Evolutionary conservation across 2,329 filamentous ascomycete species (phyloP).

Genomic region (Parasarocladium wereldwijsianum): DNA sequence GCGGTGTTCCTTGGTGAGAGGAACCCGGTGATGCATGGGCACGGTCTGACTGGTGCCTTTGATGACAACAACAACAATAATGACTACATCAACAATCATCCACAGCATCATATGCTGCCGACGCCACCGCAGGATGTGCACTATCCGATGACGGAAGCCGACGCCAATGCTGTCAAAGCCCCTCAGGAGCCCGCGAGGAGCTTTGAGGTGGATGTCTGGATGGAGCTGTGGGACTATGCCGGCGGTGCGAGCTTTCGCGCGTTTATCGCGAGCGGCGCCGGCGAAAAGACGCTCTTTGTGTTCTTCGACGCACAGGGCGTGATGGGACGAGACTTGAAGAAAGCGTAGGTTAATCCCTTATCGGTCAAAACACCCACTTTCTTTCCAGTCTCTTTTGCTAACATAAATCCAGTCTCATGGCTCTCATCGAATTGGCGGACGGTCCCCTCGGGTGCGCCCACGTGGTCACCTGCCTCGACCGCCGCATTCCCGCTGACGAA

Average conservation of each 20-base stretch:
- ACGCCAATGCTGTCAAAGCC: too few species aligned
- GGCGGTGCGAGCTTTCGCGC: conserved; percentile 75
- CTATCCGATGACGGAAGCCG: too few species aligned
- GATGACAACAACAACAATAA: conserved; percentile 3
- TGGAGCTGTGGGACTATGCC: conserved; percentile 76
- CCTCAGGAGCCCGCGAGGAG: conserved; percentile 1
- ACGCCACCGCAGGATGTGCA: conserved; percentile 39
- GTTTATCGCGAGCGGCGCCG: conserved; percentile 59
- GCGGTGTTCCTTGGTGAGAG: conserved; percentile 93
- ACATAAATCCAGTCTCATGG: conserved; percentile 51
- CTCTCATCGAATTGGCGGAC: conserved; percentile 76
- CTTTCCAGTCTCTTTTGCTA: not conserved
- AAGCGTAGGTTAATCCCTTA: conserved; percentile 47
- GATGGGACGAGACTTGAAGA: conserved; percentile 66
- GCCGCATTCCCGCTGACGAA: conserved; percentile 46
- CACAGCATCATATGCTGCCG: conserved; percentile 22
- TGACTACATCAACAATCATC: too few species aligned
- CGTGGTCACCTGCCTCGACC: conserved; percentile 71
- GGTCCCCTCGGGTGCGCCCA: conserved; percentile 60
- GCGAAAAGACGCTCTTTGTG: conserved; percentile 65
- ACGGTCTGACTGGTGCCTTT: conserved; percentile 63
- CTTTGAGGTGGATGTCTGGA: conserved; percentile 42
- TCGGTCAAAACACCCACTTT: not conserved
- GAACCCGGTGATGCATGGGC: conserved; percentile 61
- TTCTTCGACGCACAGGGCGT: conserved; percentile 65